Percentiles rank a stretch among this genome's conserved stretches.
Conservation (phyloP, 768 basidiomycete species). For the Galerina marginata region DNA sequence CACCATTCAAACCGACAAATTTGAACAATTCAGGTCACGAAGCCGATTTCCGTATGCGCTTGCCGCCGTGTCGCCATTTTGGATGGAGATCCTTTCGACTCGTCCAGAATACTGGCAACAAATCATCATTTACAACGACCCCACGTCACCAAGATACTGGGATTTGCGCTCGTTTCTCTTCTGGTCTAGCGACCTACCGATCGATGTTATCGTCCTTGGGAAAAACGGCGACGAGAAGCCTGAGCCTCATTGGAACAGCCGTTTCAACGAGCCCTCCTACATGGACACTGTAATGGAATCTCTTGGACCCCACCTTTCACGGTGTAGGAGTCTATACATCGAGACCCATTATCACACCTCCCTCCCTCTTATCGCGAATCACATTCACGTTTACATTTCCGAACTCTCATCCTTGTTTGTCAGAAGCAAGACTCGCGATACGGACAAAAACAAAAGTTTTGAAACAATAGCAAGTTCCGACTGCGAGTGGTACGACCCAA, state of each 20-base stretch:
- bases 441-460: too few species aligned
- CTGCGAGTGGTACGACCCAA: too few species aligned
- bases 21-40: neutral
- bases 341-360: neutral
- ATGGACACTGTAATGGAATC: neutral
- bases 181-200: neutral
- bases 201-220: neutral
- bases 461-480: too few species aligned
- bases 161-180: neutral
- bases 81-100: neutral
- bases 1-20: neutral
- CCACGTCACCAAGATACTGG: neutral
- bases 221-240: too few species aligned
- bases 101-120: conserved; percentile 2
- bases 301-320: neutral
- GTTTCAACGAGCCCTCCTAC: neutral
- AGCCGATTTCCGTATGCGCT: neutral
- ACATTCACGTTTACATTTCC: neutral
- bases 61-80: neutral
- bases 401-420: neutral
- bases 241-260: neutral
- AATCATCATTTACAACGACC: neutral
- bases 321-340: conserved; percentile 2
- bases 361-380: neutral
- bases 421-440: neutral